Base-by-base conservation (phyloP, 2,329 filamentous ascomycete genomes). In the Zymoseptoria tritici region DNA sequence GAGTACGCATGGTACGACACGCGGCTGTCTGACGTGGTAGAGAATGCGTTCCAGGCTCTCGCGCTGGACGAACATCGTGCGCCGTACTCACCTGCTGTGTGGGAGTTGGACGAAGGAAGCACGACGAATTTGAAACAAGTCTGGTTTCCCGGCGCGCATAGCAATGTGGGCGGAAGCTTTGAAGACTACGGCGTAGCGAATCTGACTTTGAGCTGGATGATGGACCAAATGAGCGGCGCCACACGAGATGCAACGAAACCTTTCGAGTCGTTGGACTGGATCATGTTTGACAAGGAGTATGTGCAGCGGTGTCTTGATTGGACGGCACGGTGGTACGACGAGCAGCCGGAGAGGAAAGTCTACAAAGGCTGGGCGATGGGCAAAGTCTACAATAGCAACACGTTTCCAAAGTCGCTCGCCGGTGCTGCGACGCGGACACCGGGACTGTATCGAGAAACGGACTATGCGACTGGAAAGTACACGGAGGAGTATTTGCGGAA, bases 111-210 rank as follows among this genome's bases (percentile, higher is more conserved):
- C 24, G 20, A 61, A 55, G 60, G 61, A 11, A 66, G 67, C 49
- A 64, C 60, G 8, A 73, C 71, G 8, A 70, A 74, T 24, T 68
- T 83, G 26, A 74, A 76, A n/a, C 81, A 83, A 67, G 78, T 80
- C 8, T 83, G 81, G 81, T 83, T 83, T 58, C 80, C 81, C 0
- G 81, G 81, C 9, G 77, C 75, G 26, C 81, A 84, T 64, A 75
- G 76, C 9, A 80, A 82, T 58, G 71, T 82, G 2, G 81, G 81
- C 2, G 81, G 81, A 24, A 78, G 79, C 0, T 72, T 71, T 31
- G 61, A 64, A 6, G 71, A 73, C 26, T 63, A 63, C 2, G 66
- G 70, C 4, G 67, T 74, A 7, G 67, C 71, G 2, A 69, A 76
- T 31, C 70, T 76, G 9, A 71, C 73, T 0, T 61, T 76, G 6